Conservation (phyloP, 2,329 filamentous ascomycete genomes). For the Penicillium hordei region DNA sequence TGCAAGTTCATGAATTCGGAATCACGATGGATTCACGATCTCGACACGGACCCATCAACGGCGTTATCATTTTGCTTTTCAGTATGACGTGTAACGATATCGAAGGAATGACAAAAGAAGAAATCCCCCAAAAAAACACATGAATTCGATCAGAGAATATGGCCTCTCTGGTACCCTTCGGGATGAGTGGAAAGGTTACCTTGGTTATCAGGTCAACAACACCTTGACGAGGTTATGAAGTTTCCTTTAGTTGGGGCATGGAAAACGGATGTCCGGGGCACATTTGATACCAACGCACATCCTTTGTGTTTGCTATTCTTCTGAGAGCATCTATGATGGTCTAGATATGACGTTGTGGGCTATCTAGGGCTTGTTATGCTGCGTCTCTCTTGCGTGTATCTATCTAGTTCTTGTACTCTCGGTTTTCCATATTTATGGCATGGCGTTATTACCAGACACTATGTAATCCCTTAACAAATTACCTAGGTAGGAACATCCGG, state of each 20-base stretch:
- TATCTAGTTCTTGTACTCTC: background rate
- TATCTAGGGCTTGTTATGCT: background rate
- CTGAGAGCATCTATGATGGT: background rate
- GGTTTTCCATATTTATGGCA: background rate
- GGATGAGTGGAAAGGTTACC: background rate
- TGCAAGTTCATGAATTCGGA: background rate
- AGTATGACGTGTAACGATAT: constrained; percentile 18
- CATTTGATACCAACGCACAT: constrained; percentile 3
- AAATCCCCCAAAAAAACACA: constrained; percentile 1
- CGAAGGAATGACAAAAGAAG: constrained; percentile 11
- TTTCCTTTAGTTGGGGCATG: constrained; percentile 4
- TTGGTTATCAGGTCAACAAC: background rate
- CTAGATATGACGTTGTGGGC: background rate
- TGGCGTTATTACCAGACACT: background rate
- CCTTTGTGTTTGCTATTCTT: background rate
- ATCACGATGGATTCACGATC: constrained; percentile 2
- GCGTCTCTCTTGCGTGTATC: background rate
- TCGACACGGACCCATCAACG: constrained; percentile 7
- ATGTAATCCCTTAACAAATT: background rate
- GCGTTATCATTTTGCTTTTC: constrained; percentile 11
- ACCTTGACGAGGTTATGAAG: constrained; percentile 5
- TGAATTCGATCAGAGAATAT: background rate
- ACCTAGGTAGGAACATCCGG: background rate
- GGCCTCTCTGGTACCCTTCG: background rate
- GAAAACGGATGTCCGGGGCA: background rate